These are phyloP conservation scores for Hypoxylon sp. DNA, from an alignment of 2,329 filamentous ascomycete species.

Conservation along the genomic window DNA sequence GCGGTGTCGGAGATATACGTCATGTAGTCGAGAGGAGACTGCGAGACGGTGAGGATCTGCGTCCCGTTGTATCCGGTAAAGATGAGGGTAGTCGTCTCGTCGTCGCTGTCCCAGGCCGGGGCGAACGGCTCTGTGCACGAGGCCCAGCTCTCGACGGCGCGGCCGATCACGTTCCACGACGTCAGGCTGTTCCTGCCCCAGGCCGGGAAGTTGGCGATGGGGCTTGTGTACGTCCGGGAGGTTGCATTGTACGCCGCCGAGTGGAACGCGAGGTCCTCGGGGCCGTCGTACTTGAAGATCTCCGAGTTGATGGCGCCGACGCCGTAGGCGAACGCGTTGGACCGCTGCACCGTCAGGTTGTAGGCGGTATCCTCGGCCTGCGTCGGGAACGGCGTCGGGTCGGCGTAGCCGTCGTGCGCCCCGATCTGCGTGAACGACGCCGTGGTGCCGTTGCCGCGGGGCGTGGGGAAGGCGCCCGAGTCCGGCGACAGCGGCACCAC, in stretches of 20 bases:
- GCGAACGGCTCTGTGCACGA: neutral
- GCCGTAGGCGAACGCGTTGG: conserved; percentile 18
- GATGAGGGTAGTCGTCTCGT: neutral
- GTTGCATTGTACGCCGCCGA: neutral
- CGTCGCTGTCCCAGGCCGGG: neutral
- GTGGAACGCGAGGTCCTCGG: neutral
- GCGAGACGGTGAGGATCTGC: conserved; percentile 5
- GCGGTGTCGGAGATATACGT: conserved; percentile 21
- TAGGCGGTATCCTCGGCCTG: too few relatives aligned
- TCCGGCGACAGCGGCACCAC: conserved; percentile 8
- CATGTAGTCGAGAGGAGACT: conserved; percentile 9
- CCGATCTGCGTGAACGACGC: conserved; percentile 11
- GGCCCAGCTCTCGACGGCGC: neutral
- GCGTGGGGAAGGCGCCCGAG: neutral
- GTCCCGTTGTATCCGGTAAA: conserved; percentile 15
- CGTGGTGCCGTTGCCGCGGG: neutral
- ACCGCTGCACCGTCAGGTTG: conserved; percentile 5
- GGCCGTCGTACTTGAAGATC: neutral
- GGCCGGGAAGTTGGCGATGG: conserved; percentile 5
- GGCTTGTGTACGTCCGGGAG: neutral
- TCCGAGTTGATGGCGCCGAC: conserved; percentile 7
- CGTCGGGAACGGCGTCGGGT: too few relatives aligned
- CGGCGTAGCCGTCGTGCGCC: neutral
- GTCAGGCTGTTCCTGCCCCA: conserved; percentile 5
- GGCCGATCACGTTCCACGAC: conserved; percentile 8